These are phyloP conservation scores for Mercurialis annua DNA, from an alignment of 345 rosid genomes.

Conservation along the genomic window DNA sequence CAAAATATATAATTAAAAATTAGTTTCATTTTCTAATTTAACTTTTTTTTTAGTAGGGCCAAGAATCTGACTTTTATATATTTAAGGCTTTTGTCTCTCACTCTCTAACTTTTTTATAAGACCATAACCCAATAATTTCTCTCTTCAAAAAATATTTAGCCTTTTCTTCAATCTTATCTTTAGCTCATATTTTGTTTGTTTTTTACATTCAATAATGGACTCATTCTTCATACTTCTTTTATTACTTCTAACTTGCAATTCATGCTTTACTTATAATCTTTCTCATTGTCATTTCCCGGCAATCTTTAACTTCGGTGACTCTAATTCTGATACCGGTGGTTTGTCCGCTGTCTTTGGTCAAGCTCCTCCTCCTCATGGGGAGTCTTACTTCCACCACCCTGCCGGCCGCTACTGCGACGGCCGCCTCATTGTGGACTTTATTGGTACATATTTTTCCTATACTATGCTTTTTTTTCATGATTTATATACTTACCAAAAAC, in stretches of 20 bases:
- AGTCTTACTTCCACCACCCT: slow-evolving; percentile 65
- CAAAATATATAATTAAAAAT: too few species aligned
- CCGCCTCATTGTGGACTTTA: slow-evolving; percentile 79
- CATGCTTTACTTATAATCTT: slow-evolving; percentile 2
- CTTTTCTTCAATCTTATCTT: too few species aligned
- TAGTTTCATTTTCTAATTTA: too few species aligned
- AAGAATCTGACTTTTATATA: too few species aligned
- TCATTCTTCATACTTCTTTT: background rate
- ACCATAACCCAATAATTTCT: too few species aligned
- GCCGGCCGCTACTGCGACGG: slow-evolving; percentile 86
- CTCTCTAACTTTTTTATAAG: too few species aligned
- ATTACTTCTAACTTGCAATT: background rate
- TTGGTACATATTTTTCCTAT: slow-evolving; percentile 39
- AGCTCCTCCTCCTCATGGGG: slow-evolving; percentile 64
- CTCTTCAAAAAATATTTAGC: too few species aligned
- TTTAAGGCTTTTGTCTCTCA: too few species aligned
- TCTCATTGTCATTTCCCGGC: slow-evolving; percentile 45
- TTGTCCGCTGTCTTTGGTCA: slow-evolving; percentile 82
- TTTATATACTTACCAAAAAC: background rate
- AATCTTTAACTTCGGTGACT: slow-evolving; percentile 88
- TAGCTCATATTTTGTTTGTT: background rate
- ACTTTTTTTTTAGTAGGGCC: too few species aligned
- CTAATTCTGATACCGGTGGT: slow-evolving; percentile 93
- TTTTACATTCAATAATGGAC: slow-evolving; percentile 17
- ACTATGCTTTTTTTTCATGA: background rate